phyloP scores from a whole-genome alignment of 2,329 filamentous ascomycete species.

The Monosporascus sp. region DNA sequence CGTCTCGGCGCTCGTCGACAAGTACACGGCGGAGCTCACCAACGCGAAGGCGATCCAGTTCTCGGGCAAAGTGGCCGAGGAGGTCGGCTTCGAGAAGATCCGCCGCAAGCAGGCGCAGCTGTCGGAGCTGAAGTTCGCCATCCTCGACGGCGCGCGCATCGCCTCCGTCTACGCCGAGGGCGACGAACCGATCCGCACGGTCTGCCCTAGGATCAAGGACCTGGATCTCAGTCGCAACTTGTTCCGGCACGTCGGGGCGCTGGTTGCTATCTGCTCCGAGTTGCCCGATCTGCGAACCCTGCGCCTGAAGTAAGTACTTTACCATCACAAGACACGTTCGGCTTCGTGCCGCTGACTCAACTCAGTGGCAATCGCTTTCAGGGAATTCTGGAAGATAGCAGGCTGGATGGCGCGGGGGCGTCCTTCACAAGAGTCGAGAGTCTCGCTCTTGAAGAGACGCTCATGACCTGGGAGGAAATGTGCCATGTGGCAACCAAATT shows the following conservation, averaged over 20 bases:
- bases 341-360: conserved; percentile 5
- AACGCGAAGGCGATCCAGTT: conserved; percentile 51
- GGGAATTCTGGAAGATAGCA: conserved; percentile 37
- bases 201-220: conserved; percentile 66
- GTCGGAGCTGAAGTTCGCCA: conserved; percentile 70
- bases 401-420: conserved; percentile 26
- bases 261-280: conserved; percentile 66
- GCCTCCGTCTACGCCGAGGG: conserved; percentile 28
- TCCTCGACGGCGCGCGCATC: conserved; percentile 74
- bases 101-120: conserved; percentile 72
- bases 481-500: conserved; percentile 50
- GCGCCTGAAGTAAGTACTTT: conserved; percentile 60
- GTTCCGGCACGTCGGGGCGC: conserved; percentile 60
- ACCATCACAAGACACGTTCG: not conserved
- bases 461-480: conserved; percentile 63
- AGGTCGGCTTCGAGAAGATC: conserved; percentile 94
- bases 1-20: conserved; percentile 71
- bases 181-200: conserved; percentile 38
- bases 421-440: conserved; percentile 50
- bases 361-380: conserved; percentile 69
- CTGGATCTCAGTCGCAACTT: conserved; percentile 83
- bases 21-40: conserved; percentile 66
- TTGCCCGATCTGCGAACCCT: conserved; percentile 62
- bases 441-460: conserved; percentile 61
- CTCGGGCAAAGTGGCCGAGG: conserved; percentile 82